phyloP scores from a whole-genome alignment of 108 stramenopile genomes.

The Mayamaea pseudoterrestris region DNA sequence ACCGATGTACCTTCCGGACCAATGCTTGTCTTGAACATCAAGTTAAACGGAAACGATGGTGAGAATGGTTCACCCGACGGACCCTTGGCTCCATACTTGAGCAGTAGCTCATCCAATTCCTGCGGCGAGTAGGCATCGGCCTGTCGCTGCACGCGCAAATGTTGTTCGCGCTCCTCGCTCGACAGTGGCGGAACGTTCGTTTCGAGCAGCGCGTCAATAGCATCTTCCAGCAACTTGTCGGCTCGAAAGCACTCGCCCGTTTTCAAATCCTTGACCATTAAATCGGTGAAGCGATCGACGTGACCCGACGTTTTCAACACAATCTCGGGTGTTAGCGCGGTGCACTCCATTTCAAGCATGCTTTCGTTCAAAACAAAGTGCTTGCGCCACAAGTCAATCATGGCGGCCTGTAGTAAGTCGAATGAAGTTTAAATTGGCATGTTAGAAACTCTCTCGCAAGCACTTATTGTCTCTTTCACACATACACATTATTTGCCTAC shows the following conservation, averaged over 20 bases:
- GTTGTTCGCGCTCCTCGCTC: conserved; percentile 72
- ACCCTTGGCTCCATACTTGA: conserved; percentile 80
- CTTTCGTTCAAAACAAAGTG: conserved; percentile 95
- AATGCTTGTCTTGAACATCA: conserved; percentile 99
- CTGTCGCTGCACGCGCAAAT: conserved; percentile 85
- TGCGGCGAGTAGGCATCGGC: conserved; percentile 95
- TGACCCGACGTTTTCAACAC: conserved; percentile 98
- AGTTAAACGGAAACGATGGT: conserved; percentile 97
- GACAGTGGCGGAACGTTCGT: conserved; percentile 77
- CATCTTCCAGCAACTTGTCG: conserved; percentile 97
- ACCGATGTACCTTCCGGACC: conserved; percentile 95
- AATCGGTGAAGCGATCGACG: conserved; percentile 99
- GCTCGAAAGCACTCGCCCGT: conserved; percentile 93
- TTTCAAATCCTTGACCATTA: conserved; percentile 92
- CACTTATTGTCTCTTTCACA: not conserved
- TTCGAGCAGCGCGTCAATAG: conserved; percentile 89
- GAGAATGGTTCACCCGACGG: conserved; percentile 81
- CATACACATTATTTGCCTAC: conserved; percentile 13
- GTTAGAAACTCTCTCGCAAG: not conserved
- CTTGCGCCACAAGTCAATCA: conserved; percentile 91
- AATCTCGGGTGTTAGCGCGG: conserved; percentile 90
- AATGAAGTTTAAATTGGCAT: not conserved
- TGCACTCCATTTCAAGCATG: conserved; percentile 99
- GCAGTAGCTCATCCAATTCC: conserved; percentile 84
- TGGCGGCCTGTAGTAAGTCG: conserved; percentile 53